Percentiles rank a stretch among this genome's conserved stretches.
Conservation (phyloP, 2,329 filamentous ascomycete species). For the Dryadomyces quercivorus region DNA sequence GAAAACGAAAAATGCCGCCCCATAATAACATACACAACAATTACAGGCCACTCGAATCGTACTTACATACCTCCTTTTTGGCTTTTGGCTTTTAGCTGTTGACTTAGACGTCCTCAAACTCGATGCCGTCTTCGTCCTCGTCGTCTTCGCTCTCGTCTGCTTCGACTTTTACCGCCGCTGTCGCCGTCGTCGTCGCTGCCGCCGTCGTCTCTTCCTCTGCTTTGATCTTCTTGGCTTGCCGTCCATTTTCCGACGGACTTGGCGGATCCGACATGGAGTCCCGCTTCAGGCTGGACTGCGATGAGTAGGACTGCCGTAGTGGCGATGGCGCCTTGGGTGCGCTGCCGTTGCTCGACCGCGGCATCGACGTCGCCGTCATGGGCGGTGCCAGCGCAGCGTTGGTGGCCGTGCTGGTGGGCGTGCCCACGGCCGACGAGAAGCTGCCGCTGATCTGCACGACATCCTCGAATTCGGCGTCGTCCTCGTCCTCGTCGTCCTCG, state of each 20-base stretch:
- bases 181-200: neutral
- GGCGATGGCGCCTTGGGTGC: conserved; percentile 15
- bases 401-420: conserved; percentile 15
- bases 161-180: conserved; percentile 12
- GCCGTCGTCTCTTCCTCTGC: conserved; percentile 31
- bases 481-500: conserved; percentile 29
- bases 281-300: conserved; percentile 20
- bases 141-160: conserved; percentile 33
- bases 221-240: conserved; percentile 44
- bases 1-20: neutral
- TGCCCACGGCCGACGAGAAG: conserved; percentile 19
- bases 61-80: too few species aligned
- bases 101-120: conserved; percentile 43
- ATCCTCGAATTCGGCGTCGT: conserved; percentile 37
- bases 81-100: neutral
- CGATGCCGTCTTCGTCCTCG: conserved; percentile 36
- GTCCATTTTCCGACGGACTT: conserved; percentile 4
- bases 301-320: conserved; percentile 14
- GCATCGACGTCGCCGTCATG: neutral
- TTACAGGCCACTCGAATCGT: neutral
- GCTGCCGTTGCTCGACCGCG: neutral
- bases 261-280: conserved; percentile 18
- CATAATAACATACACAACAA: too few species aligned
- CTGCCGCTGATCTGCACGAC: conserved; percentile 25
- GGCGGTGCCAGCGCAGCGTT: conserved; percentile 10